phyloP scores from a whole-genome alignment of 2,329 filamentous ascomycete species.

The Calonectria henricotiae region DNA sequence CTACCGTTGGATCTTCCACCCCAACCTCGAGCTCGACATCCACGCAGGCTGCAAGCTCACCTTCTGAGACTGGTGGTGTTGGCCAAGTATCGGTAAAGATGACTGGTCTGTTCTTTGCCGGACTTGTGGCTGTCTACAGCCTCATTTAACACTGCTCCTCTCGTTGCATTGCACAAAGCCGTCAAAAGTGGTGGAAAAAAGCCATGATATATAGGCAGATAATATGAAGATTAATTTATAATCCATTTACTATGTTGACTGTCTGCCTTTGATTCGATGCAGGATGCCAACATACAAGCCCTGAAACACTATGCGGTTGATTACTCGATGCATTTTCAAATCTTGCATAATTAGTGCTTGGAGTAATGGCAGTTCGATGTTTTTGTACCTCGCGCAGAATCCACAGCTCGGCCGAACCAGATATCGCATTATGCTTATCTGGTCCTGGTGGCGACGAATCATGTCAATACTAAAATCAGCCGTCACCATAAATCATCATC shows the following conservation, averaged over 20 bases:
- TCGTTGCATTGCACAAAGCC: background rate
- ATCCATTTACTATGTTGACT: no score
- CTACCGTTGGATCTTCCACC: background rate
- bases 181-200: background rate
- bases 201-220: no score
- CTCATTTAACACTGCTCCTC: background rate
- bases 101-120: constrained; percentile 3
- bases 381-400: no score
- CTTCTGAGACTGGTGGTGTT: background rate
- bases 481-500: background rate
- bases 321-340: no score
- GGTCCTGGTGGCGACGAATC: background rate
- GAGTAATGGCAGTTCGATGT: no score
- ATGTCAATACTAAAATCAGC: background rate
- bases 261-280: no score
- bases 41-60: constrained; percentile 11
- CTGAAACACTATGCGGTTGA: no score
- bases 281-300: no score
- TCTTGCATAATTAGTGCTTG: no score
- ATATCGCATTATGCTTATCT: background rate
- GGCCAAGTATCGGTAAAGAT: background rate
- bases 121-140: constrained; percentile 6
- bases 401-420: background rate
- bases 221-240: no score
- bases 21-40: constrained; percentile 7